Evolutionary conservation across 495 filamentous ascomycete species (phyloP), one percentile per base, ranked within the genome.

Genomic region (Penicillium nucicola): DNA sequence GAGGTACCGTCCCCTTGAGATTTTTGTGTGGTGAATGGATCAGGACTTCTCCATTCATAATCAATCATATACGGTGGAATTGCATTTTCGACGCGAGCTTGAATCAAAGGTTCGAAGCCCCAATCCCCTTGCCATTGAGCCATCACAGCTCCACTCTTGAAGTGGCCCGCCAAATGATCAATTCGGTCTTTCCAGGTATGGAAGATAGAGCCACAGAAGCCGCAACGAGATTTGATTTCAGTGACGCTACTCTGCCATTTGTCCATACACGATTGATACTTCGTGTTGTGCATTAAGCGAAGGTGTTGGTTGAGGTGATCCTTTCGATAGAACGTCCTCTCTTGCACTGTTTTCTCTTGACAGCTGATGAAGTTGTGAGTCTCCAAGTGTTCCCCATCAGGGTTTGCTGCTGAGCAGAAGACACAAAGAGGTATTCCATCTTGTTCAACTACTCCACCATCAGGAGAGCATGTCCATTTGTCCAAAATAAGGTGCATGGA

Each of bases 251-350:
- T 79, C 61, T 86, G 87, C 90, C 89, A 93, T 47, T 76, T 75
- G 18, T 93, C 85, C 89, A 92, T 92, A 8, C 77, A 75, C 12
- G 71, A 61, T 33, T 79, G 74, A 54, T 90, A 87, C 56, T 85
- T 87, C 57, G 82, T 81, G 50, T 83, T 74, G 65, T 95, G 90
- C 62, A 93, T 86, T 39, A 93, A 76, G 44, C 87, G 81, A 25
- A 95, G 72, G 60, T 95, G 90, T 58, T 95, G 90, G 25, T 88
- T 81, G 25, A 95, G 78, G 66, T 95, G 89, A 61, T 95, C 90
- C 67, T 93, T 95, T 19, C 90, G 80, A 52, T 90, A 93, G 64
- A 92, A 95, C 1, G 88, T 91, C 13, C 89, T 79, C 50, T 89
- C 84, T 42, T 83, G 78, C 1, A 81, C 53, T 2, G 83, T 81